phyloP scores from a whole-genome alignment of 2,329 filamentous ascomycete genomes.

The Penicillium sp. region DNA sequence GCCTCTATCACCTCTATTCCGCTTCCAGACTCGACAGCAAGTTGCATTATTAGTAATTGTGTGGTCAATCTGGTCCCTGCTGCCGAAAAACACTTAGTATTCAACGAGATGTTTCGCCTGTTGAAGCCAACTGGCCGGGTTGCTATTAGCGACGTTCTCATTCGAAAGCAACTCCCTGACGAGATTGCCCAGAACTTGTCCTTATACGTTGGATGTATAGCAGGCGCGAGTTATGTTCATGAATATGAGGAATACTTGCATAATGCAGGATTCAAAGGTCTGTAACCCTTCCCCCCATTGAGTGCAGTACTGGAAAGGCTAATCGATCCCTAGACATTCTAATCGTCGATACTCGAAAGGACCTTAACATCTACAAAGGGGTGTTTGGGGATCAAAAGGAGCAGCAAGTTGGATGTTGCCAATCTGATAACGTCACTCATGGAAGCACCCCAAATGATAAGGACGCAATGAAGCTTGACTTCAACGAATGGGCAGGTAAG shows the following conservation, averaged over 20 bases:
- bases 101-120: conserved; percentile 62
- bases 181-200: conserved; percentile 18
- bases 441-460: too few species aligned
- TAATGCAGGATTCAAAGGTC: conserved; percentile 57
- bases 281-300: not conserved
- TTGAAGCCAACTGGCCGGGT: conserved; percentile 62
- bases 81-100: conserved; percentile 58
- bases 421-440: too few species aligned
- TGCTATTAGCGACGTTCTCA: conserved; percentile 64
- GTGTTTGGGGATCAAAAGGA: too few species aligned
- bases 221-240: conserved; percentile 58
- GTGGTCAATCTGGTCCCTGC: conserved; percentile 64
- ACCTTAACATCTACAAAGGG: not conserved
- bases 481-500: too few species aligned
- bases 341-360: not conserved
- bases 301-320: too few species aligned
- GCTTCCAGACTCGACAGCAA: conserved; percentile 48
- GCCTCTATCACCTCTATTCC: conserved; percentile 57
- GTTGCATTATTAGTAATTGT: conserved; percentile 68
- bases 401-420: too few species aligned
- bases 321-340: not conserved
- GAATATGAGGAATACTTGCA: conserved; percentile 59
- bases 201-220: conserved; percentile 64
- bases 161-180: conserved; percentile 23
- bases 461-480: too few species aligned